Base-by-base conservation (phyloP, 1,284 basidiomycete species). In the Melampsora occidentalis region DNA sequence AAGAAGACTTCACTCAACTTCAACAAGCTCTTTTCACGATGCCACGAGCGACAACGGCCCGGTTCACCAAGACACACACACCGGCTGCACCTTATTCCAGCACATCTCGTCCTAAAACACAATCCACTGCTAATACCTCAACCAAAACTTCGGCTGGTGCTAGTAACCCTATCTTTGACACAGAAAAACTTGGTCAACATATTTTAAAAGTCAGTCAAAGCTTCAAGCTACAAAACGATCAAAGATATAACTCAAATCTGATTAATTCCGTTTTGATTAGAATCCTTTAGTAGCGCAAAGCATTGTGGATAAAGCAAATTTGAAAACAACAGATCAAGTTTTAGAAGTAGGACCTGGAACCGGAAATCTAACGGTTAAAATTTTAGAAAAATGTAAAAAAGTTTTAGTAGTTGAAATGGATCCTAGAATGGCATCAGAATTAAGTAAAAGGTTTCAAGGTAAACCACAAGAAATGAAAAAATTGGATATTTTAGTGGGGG, bases 291-390 rank as follows among this genome's bases (percentile, higher is more conserved):
- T 76, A 62, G 72, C 72, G 3, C 72, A 68, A 39, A 59, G 78
- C 28, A 83, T 83, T 66, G 80, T 84, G 61, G 84, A 85, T 80
- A 84, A 97, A 90, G 96, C 96, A 4, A 92, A 92, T 81, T 85
- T 99, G 67, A 92, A 93, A 79, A 92, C 94, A 1, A 96, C 95
- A 22, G 96, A 99, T 83, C 91, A 92, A 82, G 95, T 98, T 22
- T 89, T 99, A 68, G 96, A 99, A 85, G 94, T 99, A 71, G 97
- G 96, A 82, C 97, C 97, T 14, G 97, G 97, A 85, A 99, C 97
- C 2, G 97, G 97, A 79, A 99, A 99, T 83, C 84, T 99, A 82
- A 99, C 97, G 0, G 90, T 97, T 20, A 87, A 91, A 81, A 99
- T 99, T 79, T 85, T 99, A 51, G 93, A 97, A 81, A 91, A 94